Conservation (phyloP, 2,329 filamentous ascomycete genomes). For the Talaromyces sp. region DNA sequence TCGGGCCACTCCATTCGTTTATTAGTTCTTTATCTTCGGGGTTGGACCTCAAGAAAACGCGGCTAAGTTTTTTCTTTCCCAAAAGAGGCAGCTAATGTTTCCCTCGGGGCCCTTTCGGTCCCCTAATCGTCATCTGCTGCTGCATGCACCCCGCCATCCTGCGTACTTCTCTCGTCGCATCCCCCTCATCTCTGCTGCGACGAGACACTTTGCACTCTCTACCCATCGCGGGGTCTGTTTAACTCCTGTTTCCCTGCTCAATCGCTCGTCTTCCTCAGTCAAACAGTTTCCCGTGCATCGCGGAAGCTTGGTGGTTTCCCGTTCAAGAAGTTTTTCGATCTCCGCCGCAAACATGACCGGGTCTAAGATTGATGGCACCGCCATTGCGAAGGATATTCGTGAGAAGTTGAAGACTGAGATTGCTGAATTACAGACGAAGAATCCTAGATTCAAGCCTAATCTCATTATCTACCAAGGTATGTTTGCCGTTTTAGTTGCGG, state of each 20-base stretch:
- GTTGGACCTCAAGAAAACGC: not conserved
- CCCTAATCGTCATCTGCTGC: slow-evolving; percentile 5
- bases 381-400: slow-evolving; percentile 87
- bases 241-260: not conserved
- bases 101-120: slow-evolving; percentile 14
- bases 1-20: not conserved
- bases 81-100: slow-evolving; percentile 18
- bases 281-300: slow-evolving; percentile 1
- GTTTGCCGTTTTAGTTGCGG: slow-evolving; percentile 24
- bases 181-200: slow-evolving; percentile 3
- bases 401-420: slow-evolving; percentile 79
- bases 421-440: slow-evolving; percentile 71
- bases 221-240: slow-evolving; percentile 7
- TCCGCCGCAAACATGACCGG: slow-evolving; percentile 70
- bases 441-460: slow-evolving; percentile 82
- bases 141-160: slow-evolving; percentile 18
- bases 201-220: slow-evolving; percentile 7
- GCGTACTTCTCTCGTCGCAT: slow-evolving; percentile 9
- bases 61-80: slow-evolving; percentile 6
- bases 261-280: not conserved
- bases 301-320: slow-evolving; percentile 12
- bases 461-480: slow-evolving; percentile 93
- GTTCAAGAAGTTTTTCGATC: slow-evolving; percentile 19
- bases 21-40: not conserved
- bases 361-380: slow-evolving; percentile 90